Evolutionary conservation across 2,329 filamentous ascomycete species (phyloP).

Genomic region (Arachnopeziza araneosa): DNA sequence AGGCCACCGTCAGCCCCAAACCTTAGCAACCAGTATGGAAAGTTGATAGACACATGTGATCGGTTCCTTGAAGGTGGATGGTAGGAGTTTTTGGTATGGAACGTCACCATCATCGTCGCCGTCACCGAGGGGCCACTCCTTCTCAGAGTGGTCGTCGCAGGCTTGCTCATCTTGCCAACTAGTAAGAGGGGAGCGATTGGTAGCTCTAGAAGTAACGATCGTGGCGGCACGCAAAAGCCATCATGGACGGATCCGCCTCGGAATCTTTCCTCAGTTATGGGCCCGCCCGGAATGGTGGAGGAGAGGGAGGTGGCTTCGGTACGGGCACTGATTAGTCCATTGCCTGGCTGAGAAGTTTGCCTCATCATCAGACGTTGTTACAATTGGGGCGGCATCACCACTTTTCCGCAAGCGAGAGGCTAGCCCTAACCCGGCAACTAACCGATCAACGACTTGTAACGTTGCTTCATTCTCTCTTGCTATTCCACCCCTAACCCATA

Average conservation of each 20-base stretch:
- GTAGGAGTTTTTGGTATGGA: constrained; percentile 9
- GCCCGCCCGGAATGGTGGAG: not conserved
- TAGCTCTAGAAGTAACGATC: not conserved
- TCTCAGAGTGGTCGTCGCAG: not conserved
- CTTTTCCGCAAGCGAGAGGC: not conserved
- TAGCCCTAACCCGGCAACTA: not conserved
- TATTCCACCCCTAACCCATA: not conserved
- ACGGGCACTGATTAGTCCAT: too few relatives aligned
- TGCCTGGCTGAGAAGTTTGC: not conserved
- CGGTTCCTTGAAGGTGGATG: constrained; percentile 5
- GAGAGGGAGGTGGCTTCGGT: too few relatives aligned
- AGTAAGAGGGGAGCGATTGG: not conserved
- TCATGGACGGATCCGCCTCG: not conserved
- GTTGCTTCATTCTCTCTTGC: not conserved
- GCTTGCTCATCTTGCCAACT: not conserved
- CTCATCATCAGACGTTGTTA: not conserved
- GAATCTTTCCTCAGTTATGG: not conserved
- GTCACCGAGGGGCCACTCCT: constrained; percentile 7
- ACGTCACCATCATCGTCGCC: constrained; percentile 18
- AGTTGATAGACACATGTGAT: constrained; percentile 3
- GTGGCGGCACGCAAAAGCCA: not conserved
- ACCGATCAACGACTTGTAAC: not conserved
- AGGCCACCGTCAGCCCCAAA: not conserved
- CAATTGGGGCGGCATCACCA: too few relatives aligned
- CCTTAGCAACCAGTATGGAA: not conserved